These are phyloP conservation scores for Aristolochia contorta DNA, from an alignment of 164 flowering plant species.

Conservation along the genomic window DNA sequence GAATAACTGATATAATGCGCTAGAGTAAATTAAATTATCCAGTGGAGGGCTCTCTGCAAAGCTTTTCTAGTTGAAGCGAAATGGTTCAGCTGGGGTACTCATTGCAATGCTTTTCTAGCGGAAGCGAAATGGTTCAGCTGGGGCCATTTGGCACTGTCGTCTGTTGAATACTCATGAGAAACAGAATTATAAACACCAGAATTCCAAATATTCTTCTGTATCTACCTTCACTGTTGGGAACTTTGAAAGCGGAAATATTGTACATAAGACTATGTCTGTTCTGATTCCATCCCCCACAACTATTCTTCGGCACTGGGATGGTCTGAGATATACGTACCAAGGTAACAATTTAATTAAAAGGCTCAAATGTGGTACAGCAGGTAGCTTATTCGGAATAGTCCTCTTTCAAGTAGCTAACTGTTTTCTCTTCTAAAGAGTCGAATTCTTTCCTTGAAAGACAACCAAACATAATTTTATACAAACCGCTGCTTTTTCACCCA, in stretches of 20 bases:
- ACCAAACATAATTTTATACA: too few relatives aligned
- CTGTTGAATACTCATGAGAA: conserved; percentile 23
- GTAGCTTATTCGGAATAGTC: not conserved
- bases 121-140: conserved; percentile 26
- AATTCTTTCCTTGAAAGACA: too few relatives aligned
- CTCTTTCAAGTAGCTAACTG: too few relatives aligned
- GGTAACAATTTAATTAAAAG: too few relatives aligned
- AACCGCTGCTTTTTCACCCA: too few relatives aligned
- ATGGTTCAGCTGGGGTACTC: conserved; percentile 4
- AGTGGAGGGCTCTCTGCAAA: too few relatives aligned
- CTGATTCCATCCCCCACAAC: conserved; percentile 8
- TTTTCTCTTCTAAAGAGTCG: too few relatives aligned
- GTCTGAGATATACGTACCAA: conserved; percentile 7
- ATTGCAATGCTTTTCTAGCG: conserved; percentile 14
- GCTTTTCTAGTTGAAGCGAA: too few relatives aligned
- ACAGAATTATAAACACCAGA: conserved; percentile 19
- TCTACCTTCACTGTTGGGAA: conserved; percentile 16
- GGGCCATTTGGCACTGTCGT: conserved; percentile 18
- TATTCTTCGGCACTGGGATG: conserved; percentile 29
- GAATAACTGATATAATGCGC: too few relatives aligned
- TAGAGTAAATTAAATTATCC: too few relatives aligned
- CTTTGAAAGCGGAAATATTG: not conserved
- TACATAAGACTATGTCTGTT: conserved; percentile 5
- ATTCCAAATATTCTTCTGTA: conserved; percentile 12
- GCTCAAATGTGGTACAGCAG: too few relatives aligned